These are phyloP conservation scores for Phaffomyces opuntiae DNA, from an alignment of 805 yeast species.

Conservation along the genomic window DNA sequence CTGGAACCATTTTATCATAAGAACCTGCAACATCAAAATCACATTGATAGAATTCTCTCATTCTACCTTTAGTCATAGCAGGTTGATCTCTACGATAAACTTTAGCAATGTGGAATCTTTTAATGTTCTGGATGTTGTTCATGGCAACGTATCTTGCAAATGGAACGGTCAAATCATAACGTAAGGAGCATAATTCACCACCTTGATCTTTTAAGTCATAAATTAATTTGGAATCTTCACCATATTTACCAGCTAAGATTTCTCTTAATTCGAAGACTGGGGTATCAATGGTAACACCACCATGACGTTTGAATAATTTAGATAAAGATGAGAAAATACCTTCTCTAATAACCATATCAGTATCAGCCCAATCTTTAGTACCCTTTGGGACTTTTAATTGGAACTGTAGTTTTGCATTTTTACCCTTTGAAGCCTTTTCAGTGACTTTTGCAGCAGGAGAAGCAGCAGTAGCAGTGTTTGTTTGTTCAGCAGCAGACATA, in stretches of 20 bases:
- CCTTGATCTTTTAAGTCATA: conserved; percentile 98
- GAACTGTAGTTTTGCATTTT: conserved; percentile 48
- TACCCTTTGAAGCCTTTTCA: conserved; percentile 16
- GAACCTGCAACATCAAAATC: conserved; percentile 95
- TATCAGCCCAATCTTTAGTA: conserved; percentile 97
- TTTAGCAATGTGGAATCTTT: conserved; percentile 95
- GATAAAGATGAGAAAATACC: conserved; percentile 74
- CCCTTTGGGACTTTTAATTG: conserved; percentile 94
- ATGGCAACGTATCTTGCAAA: conserved; percentile 96
- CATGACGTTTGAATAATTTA: conserved; percentile 82
- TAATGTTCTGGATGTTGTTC: conserved; percentile 84
- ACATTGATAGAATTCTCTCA: conserved; percentile 99
- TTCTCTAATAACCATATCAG: conserved; percentile 92
- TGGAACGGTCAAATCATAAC: conserved; percentile 97
- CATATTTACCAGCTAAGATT: conserved; percentile 93
- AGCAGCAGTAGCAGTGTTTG: background rate
- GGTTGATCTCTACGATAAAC: conserved; percentile 99
- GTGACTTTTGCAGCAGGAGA: conserved; percentile 2
- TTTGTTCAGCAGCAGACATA: conserved; percentile 6
- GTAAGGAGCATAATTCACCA: conserved; percentile 90
- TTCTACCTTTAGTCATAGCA: conserved; percentile 99
- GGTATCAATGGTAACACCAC: conserved; percentile 97
- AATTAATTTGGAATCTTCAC: conserved; percentile 95
- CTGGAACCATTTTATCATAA: conserved; percentile 94
- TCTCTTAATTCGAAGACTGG: conserved; percentile 97